Percentiles rank a stretch among this genome's conserved stretches.
phyloP scores from a whole-genome alignment of 805 yeast species.

The Cyberlindnera americana region DNA sequence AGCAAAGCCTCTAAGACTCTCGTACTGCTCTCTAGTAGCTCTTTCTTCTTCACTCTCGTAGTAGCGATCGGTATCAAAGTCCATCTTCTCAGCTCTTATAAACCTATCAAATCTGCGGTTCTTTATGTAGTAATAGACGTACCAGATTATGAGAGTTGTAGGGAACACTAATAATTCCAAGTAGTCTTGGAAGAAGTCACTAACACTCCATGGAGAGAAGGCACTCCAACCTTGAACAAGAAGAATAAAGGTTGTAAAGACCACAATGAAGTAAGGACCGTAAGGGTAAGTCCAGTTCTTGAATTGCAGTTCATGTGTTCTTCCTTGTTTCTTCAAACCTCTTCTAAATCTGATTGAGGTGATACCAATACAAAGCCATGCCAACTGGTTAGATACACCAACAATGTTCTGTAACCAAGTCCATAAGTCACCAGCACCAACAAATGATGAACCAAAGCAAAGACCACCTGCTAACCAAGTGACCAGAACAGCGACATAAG shows the following conservation, averaged over 20 bases:
- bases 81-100: slow-evolving; percentile 45
- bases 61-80: slow-evolving; percentile 50
- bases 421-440: slow-evolving; percentile 53
- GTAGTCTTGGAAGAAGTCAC: slow-evolving; percentile 42
- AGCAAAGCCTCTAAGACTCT: slow-evolving; percentile 39
- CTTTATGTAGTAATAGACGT: slow-evolving; percentile 29
- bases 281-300: slow-evolving; percentile 50
- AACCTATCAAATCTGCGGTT: slow-evolving; percentile 34
- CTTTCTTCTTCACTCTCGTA: slow-evolving; percentile 45
- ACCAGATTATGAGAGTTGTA: slow-evolving; percentile 39
- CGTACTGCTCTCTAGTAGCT: slow-evolving; percentile 6
- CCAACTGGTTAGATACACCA: slow-evolving; percentile 49
- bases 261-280: slow-evolving; percentile 45
- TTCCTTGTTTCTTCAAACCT: slow-evolving; percentile 42
- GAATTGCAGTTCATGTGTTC: slow-evolving; percentile 38
- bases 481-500: slow-evolving; percentile 45
- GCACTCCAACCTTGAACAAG: slow-evolving; percentile 54
- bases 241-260: slow-evolving; percentile 41
- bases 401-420: slow-evolving; percentile 49
- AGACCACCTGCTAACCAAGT: slow-evolving; percentile 56
- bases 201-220: slow-evolving; percentile 42
- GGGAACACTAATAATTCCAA: slow-evolving; percentile 48
- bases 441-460: slow-evolving; percentile 57
- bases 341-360: slow-evolving; percentile 47
- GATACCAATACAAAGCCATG: slow-evolving; percentile 48